Evolutionary conservation across 768 basidiomycete genomes (phyloP), one percentile per base, ranked within the genome.

Genomic region (Termitomyces bulborhizus): DNA sequence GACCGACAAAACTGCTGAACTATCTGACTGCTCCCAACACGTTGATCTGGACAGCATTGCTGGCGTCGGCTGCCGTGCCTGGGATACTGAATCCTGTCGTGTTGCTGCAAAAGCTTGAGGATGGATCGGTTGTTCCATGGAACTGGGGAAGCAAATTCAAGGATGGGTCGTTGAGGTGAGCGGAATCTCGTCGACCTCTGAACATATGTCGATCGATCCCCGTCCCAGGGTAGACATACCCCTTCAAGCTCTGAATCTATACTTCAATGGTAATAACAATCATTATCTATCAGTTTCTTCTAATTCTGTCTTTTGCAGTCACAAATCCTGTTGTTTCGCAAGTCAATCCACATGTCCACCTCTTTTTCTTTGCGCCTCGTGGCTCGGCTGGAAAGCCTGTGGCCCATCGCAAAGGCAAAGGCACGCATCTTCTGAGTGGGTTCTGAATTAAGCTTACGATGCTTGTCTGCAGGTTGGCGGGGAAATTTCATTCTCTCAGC

Each of bases 21-120:
- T 93, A 97, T 65, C 81, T 98, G 58, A 95, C 93, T 18, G 90
- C 94, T n/a, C 97, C 97, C 0, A 90, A 98, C 67, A 89, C 87
- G 3, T 74, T 90, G 18, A 88, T 90, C 53, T 91, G 88, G 88
- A 85, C 81, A 43, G 86, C 88, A 2, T 63, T 90, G 37, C 71
- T 96, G 41, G 93, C 93, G 6, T 93, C 92, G 4, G 94, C 95
- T 3, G 95, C 96, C 24, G 95, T 97, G 2, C 96, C 95, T 0
- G 93, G 96, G 0, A 96, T 98, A 61, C 68, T 98, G 41, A 95
- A 97, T 62, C 93, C 96, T 4, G 96, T 98, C 15, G 93, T 94
- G 0, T 71, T 99, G 52, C 90, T 99, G 89, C 89, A 93, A 66
- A 98, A 96, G 69, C 79, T 86, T 24, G 81, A 77, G 57, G 86